Percentiles rank a stretch among this genome's conserved stretches.
Evolutionary conservation across 23 red algal genomes (phyloP).

Genomic region (Chondrus crispus): DNA sequence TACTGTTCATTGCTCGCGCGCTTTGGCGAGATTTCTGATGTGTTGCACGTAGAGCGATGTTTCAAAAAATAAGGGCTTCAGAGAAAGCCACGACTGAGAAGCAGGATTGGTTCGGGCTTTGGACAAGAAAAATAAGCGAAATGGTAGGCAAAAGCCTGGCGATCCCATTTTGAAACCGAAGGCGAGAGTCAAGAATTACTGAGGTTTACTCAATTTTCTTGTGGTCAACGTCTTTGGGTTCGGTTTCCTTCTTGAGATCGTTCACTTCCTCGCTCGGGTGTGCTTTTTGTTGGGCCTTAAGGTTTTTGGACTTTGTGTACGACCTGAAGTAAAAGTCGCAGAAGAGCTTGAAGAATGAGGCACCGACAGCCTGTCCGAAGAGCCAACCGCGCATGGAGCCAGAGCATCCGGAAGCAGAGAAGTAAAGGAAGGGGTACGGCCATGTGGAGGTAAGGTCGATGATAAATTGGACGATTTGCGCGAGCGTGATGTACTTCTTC

Average conservation of each 20-base stretch:
- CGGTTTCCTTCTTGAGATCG: background rate
- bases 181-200: too few relatives aligned
- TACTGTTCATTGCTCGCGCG: too few relatives aligned
- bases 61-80: too few relatives aligned
- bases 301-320: constrained; percentile 55
- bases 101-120: too few relatives aligned
- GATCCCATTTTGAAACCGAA: too few relatives aligned
- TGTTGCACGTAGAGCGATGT: too few relatives aligned
- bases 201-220: too few relatives aligned
- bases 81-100: too few relatives aligned
- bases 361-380: constrained; percentile 94
- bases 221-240: too few relatives aligned
- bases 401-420: constrained; percentile 72
- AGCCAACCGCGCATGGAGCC: constrained; percentile 92
- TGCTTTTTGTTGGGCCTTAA: background rate
- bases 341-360: constrained; percentile 94
- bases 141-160: too few relatives aligned
- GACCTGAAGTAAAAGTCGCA: constrained; percentile 86
- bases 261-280: background rate
- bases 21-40: too few relatives aligned
- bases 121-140: too few relatives aligned
- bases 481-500: constrained; percentile 96
- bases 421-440: constrained; percentile 89
- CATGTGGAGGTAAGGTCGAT: constrained; percentile 89
- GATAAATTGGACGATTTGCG: constrained; percentile 98